These are phyloP conservation scores for Chlamydomonas sphaeroides DNA, from an alignment of 139 green algal genomes.

Conservation along the genomic window DNA sequence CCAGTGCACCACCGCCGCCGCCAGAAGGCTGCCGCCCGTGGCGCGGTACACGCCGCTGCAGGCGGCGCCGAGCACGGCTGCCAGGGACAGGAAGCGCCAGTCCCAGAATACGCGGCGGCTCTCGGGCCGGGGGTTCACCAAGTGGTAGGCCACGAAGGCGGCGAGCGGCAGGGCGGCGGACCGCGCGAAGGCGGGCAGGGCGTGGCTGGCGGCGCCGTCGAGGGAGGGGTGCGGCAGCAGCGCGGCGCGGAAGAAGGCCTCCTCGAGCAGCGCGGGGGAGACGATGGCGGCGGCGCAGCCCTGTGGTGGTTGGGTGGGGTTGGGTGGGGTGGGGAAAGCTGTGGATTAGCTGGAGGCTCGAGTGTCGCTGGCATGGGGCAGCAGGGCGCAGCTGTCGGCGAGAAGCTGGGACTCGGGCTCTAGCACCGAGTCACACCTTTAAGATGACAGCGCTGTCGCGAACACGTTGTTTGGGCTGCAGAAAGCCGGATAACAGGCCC, in stretches of 20 bases:
- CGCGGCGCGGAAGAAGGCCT: constrained; percentile 6
- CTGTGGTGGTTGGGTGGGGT: background rate
- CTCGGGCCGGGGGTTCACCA: background rate
- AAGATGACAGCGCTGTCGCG: background rate
- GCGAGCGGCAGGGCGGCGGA: background rate
- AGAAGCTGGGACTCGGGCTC: background rate
- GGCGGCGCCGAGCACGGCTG: background rate
- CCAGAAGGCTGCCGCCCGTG: constrained; percentile 6
- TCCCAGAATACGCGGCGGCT: constrained; percentile 1
- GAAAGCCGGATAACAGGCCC: background rate
- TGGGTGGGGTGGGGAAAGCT: background rate
- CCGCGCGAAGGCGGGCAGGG: background rate
- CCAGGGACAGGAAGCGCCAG: constrained; percentile 10
- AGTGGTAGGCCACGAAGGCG: background rate
- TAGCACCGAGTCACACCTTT: background rate
- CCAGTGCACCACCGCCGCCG: constrained; percentile 11
- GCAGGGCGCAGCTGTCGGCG: background rate
- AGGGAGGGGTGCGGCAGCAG: constrained; percentile 15
- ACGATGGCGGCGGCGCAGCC: background rate
- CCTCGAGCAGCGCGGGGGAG: background rate
- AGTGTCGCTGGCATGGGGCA: background rate
- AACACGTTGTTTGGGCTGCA: background rate
- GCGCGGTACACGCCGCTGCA: background rate
- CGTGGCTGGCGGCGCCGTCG: background rate
- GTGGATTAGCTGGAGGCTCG: background rate